Evolutionary conservation across 1,284 basidiomycete species (phyloP), one percentile per base, ranked within the genome.

Genomic region (Tremellales sp.): DNA sequence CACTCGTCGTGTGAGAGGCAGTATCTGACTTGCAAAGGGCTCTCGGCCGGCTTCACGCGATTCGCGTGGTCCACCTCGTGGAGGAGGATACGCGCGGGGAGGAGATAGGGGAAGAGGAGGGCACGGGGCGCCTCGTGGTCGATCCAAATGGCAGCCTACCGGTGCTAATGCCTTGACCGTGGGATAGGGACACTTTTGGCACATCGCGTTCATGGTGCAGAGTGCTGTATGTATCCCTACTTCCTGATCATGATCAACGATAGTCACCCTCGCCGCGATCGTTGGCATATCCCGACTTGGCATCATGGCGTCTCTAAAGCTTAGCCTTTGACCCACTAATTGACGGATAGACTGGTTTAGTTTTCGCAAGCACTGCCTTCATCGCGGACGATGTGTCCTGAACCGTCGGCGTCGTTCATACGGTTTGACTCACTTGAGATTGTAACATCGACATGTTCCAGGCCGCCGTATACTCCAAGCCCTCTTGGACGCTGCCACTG

Each of bases 391-490:
- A 45, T 25, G 77, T 70, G 58, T 77, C 76, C 71, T 74, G 46
- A 25, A n/a, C 4, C 41, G 19, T 15, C 13, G 22, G 26, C 12
- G 15, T 1, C 7, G n/a, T n/a, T 21, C 35, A 47, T 26, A 11
- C 29, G 4, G n/a, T n/a, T n/a, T 39, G 17, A 53, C 79, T 52
- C 50, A 86, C 87, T 54, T 78, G 73, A 2, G 86, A 84, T 72
- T 89, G 84, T 2, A 90, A 68, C 70, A 71, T 71, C 0, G 65
- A 51, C 62, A 65, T 66, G 68, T 90, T 91, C 87, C 89, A 90
- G 0, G 80, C 79, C 1, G 82, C 82, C 0, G 85, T 87, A 63
- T 90, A 93, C 19, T 81, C 79, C 43, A 94, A 76, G 40, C 86
- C 91, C 52, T 91, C 86, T 8, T 81, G 73, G 8, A 93, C 84